These are phyloP conservation scores for Albugo laibachii DNA, from an alignment of 352 stramenopile genomes.

Conservation along the genomic window DNA sequence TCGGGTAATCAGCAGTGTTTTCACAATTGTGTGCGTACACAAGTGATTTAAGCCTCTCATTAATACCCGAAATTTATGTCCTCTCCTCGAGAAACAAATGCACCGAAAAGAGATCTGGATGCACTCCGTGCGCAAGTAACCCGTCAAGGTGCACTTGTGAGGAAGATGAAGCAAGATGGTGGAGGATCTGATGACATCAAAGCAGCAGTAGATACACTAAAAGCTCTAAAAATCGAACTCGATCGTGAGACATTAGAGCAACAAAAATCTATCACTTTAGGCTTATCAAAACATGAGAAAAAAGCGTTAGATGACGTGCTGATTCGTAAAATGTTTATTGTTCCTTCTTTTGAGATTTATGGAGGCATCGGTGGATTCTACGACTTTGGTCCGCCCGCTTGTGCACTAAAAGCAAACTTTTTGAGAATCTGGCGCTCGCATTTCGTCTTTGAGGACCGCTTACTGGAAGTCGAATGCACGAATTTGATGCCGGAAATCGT, in stretches of 20 bases:
- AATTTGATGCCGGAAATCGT: conserved; percentile 95
- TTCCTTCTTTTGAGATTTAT: conserved; percentile 99
- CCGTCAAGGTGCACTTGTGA: conserved; percentile 87
- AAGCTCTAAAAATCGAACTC: conserved; percentile 85
- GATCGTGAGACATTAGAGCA: conserved; percentile 49
- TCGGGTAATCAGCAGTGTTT: too few species aligned
- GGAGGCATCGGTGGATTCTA: conserved; percentile 96
- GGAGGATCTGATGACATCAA: conserved; percentile 71
- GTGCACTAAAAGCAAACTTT: conserved; percentile 92
- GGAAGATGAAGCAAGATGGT: conserved; percentile 94
- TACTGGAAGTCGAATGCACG: conserved; percentile 98
- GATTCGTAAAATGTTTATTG: conserved; percentile 98
- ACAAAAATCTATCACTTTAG: conserved; percentile 35
- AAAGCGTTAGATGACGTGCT: conserved; percentile 94
- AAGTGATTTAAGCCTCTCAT: too few species aligned
- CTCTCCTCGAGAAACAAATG: too few species aligned
- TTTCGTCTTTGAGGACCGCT: conserved; percentile 96
- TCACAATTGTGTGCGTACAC: too few species aligned
- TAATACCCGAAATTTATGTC: too few species aligned
- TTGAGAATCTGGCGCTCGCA: conserved; percentile 93
- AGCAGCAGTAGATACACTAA: conserved; percentile 83
- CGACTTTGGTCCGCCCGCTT: conserved; percentile 93
- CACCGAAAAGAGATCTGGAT: conserved; percentile 52
- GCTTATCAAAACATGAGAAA: conserved; percentile 57
- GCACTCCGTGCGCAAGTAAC: conserved; percentile 87